Percentiles rank a stretch among this genome's conserved stretches.
These are phyloP conservation scores for Arctium lappa DNA, from an alignment of 129 eudicot genomes.

Conservation along the genomic window DNA sequence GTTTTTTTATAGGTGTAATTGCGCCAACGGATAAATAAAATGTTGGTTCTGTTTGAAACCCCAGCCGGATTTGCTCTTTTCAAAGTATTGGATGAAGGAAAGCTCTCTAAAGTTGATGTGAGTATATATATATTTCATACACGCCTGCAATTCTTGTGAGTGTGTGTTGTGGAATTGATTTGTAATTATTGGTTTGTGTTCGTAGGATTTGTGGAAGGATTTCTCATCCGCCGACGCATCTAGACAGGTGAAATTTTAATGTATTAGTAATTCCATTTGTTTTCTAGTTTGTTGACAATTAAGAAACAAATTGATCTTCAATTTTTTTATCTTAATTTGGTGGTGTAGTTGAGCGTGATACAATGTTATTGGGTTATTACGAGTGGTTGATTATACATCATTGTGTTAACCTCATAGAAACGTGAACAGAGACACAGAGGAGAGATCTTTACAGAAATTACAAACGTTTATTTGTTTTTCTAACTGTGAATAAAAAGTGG, in stretches of 20 bases:
- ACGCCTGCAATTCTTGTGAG: neutral
- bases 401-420: no score
- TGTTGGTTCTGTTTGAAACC: conserved; percentile 75
- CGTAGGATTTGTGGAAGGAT: conserved; percentile 80
- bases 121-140: neutral
- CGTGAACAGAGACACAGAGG: no score
- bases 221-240: conserved; percentile 68
- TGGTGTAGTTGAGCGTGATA: no score
- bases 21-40: conserved; percentile 10
- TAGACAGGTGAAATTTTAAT: conserved; percentile 50
- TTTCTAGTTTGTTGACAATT: neutral
- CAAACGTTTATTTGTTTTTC: no score
- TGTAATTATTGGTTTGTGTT: neutral
- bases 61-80: conserved; percentile 96
- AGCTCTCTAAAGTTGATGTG: conserved; percentile 83
- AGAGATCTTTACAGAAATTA: no score
- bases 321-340: neutral
- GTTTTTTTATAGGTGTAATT: conserved; percentile 2
- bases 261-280: neutral
- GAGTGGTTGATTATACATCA: no score
- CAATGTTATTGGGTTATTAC: no score
- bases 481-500: no score
- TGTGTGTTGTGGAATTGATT: neutral
- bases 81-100: conserved; percentile 84
- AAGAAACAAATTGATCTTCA: neutral